phyloP scores from a whole-genome alignment of 345 rosid genomes.

The Lepidium sativum region DNA sequence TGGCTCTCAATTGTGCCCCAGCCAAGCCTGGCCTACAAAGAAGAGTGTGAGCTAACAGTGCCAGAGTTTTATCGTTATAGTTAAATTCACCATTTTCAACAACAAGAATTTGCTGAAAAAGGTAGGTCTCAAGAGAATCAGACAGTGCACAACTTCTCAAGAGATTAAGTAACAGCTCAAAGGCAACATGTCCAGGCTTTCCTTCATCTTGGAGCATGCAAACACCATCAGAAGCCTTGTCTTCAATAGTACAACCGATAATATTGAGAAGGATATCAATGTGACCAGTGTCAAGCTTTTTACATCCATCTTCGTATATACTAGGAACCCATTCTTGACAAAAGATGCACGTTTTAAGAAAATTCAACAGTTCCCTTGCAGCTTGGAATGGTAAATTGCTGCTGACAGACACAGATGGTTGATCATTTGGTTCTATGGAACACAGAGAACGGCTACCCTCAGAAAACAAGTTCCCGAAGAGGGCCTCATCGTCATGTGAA shows the following conservation, averaged over 20 bases:
- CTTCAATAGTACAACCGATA: conserved; percentile 47
- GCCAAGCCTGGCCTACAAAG: conserved; percentile 48
- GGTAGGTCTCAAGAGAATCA: conserved; percentile 62
- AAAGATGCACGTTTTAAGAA: conserved; percentile 62
- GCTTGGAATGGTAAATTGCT: conserved; percentile 78
- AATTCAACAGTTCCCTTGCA: conserved; percentile 60
- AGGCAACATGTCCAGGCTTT: conserved; percentile 56
- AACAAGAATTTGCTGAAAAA: conserved; percentile 57
- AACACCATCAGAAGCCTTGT: conserved; percentile 38
- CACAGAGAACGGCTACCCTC: conserved; percentile 74
- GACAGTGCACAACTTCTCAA: conserved; percentile 49
- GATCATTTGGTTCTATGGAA: conserved; percentile 66
- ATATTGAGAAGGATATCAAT: conserved; percentile 69
- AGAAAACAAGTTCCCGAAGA: conserved; percentile 89
- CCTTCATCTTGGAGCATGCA: conserved; percentile 48
- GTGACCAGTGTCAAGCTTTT: conserved; percentile 49
- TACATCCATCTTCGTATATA: conserved; percentile 65
- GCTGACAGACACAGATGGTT: conserved; percentile 43
- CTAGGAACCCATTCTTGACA: conserved; percentile 62
- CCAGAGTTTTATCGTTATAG: conserved; percentile 66
- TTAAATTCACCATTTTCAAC: conserved; percentile 57
- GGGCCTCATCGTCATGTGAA: conserved; percentile 92
- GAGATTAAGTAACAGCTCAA: conserved; percentile 65
- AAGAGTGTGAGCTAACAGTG: conserved; percentile 65
- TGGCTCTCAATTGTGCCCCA: conserved; percentile 62